Evolutionary conservation across 2,329 filamentous ascomycete genomes (phyloP).

Genomic region (Ceratocystis diversiconidia): DNA sequence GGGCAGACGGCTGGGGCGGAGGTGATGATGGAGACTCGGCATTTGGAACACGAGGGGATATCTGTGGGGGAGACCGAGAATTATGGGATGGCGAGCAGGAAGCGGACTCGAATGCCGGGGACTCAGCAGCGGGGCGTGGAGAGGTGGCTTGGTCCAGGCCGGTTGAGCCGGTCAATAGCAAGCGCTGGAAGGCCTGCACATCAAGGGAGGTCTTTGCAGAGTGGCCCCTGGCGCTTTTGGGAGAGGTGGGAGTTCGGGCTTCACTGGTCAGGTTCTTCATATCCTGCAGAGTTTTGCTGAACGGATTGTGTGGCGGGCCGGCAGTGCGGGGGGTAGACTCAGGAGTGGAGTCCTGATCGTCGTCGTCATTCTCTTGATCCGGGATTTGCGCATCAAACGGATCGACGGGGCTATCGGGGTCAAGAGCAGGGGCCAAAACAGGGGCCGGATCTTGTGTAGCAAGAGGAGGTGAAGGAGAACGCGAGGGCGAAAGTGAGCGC

Average conservation of each 20-base stretch:
- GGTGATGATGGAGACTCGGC: background rate
- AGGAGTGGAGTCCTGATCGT: background rate
- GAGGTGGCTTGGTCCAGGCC: conserved; percentile 23
- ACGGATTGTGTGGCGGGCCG: conserved; percentile 29
- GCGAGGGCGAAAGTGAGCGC: background rate
- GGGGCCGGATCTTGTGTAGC: background rate
- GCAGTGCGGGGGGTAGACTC: background rate
- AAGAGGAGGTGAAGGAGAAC: background rate
- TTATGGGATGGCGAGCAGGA: background rate
- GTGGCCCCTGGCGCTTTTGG: background rate
- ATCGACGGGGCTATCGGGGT: background rate
- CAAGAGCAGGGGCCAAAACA: background rate
- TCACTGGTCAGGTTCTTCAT: conserved; percentile 25
- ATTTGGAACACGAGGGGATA: background rate
- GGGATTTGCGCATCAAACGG: background rate
- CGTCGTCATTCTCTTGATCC: background rate
- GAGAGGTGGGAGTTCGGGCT: conserved; percentile 5
- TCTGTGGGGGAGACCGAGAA: background rate
- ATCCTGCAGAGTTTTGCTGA: conserved; percentile 41
- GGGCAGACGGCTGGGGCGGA: background rate
- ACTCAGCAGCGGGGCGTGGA: background rate
- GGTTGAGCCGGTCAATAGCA: conserved; percentile 59
- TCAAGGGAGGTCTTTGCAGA: conserved; percentile 29
- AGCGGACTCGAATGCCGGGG: background rate
- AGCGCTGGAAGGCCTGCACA: conserved; percentile 61